Base-by-base conservation (phyloP, 2,329 filamentous ascomycete species). In the Colletotrichum plurivorum region DNA sequence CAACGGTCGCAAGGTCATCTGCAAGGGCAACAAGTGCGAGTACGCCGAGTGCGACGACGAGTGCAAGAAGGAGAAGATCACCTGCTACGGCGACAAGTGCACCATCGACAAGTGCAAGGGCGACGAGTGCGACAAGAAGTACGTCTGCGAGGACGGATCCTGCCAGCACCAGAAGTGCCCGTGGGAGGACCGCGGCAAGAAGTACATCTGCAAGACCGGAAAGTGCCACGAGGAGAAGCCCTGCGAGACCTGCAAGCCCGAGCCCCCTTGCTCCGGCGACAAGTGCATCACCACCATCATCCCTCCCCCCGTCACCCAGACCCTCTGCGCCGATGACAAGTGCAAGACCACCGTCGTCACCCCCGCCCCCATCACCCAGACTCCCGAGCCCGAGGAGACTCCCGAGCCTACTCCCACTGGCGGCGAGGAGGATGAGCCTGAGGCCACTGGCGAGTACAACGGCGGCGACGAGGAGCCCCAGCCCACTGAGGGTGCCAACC, bases 181-280 rank as follows among this genome's bases (percentile, higher is more conserved):
- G 20, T 71, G 65, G 41, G 61, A 73, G 2, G 74, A 76, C 65
- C 49, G 20, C 41, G 57, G 72, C 60, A 75, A 75, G 67, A 80
- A 80, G 75, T 70, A 80, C 58, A 72, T 76, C 73, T 82, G 78
- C 77, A 73, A 73, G 69, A 74, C 76, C 53, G 73, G 71, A 63
- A 71, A 76, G 63, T 82, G 79, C 73, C 66, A 67, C 18, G 62
- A 73, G 27, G 76, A 75, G 71, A 70, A 75, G 58, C 76, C 76
- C 74, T 65, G 72, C 55, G 71, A 72, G 41, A 71, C 76, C 73
- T 81, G 80, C 36, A 74, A 74, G 51, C 62, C 76, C 10, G 7
- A 52, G 36, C 66, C 65, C 22, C 69, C 77, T 25, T 80, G 75
- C 75, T 71, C 73, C 71, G 74, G 77, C 67, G 75, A 76, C 18